Percentiles rank a stretch among this genome's conserved stretches.
These are phyloP conservation scores for Tagetes erecta DNA, from an alignment of 129 eudicot species.

Conservation along the genomic window DNA sequence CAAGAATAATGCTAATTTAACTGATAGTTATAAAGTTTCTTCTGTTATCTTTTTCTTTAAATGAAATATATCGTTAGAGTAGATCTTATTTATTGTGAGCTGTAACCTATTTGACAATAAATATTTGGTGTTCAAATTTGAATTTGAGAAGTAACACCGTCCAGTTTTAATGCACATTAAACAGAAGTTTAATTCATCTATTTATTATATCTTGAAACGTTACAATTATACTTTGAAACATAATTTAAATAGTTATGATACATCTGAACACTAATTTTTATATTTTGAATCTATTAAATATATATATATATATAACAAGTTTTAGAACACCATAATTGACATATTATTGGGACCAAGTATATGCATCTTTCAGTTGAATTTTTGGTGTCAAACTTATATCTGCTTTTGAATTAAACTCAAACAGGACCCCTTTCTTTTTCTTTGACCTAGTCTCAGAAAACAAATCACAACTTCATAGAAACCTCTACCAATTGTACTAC, in stretches of 20 bases:
- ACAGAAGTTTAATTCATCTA: constrained; percentile 2
- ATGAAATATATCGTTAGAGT: not conserved
- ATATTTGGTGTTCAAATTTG: constrained; percentile 17
- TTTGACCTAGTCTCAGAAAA: not conserved
- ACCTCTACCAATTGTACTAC: not conserved
- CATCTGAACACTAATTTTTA: not conserved
- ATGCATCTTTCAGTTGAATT: constrained; percentile 21
- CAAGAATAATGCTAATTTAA: not conserved
- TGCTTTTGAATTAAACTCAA: constrained; percentile 26
- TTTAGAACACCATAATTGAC: constrained; percentile 30
- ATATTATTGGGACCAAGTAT: constrained; percentile 31
- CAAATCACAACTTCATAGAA: constrained; percentile 23
- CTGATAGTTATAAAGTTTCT: not conserved
- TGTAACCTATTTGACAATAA: constrained; percentile 15
- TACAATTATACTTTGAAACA: not conserved
- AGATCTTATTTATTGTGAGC: not conserved
- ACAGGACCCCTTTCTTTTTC: constrained; percentile 27
- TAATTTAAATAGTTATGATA: not conserved
- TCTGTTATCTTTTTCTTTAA: not conserved
- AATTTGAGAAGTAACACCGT: constrained; percentile 21
- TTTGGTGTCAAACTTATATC: constrained; percentile 21
- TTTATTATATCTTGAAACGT: not conserved
- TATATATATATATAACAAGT: not conserved
- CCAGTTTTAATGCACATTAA: constrained; percentile 26
- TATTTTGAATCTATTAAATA: not conserved